Base-by-base conservation (phyloP, 2,329 filamentous ascomycete species). In the Alternaria ethzedia region DNA sequence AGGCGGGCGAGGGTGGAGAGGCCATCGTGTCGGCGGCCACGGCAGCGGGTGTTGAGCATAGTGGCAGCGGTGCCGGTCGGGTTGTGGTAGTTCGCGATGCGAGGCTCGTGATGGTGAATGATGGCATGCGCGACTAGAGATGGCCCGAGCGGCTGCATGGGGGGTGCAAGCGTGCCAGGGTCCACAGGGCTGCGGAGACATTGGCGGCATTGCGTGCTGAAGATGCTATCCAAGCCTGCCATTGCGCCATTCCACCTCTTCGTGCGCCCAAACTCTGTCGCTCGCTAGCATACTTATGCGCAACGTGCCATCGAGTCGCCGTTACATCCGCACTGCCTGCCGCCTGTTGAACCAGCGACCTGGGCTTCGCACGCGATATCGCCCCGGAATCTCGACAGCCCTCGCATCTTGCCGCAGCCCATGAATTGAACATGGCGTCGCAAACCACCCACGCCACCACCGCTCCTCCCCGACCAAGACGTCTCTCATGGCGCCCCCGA, bases 1-100 rank as follows among this genome's bases (percentile, higher is more conserved):
- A 80, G 9, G 77, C 76, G 25, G 81, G 81, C 8, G 83, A 84
- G n/a, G 72, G 69, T 26, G 80, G 78, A 63, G 81, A 80, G 10
- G 81, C 72, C 78, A 79, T 79, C 17, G 28, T 52, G 54, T 51
- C 30, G 61, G 51, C 46, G 49, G 41, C 52, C 8, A 21, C 36
- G 6, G 12, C 21, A 23, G 36, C 28, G n/a, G 20, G 11, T 25
- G 20, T 52, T 21, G 13, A 6, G 49, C 49, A 52, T 52, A 52
- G 49, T 36, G 49, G 28, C 5, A 6, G 49, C 15, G 13, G 20
- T 36, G 49, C 28, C 28, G 49, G 28, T 32, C 26, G 20, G n/a
- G 49, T n/a, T n/a, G n/a, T 23, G 13, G 49, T 11, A 6, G 17
- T 41, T 15, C 15, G 25, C 10, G 51, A 17, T 41, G 49, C 23